phyloP scores from a whole-genome alignment of 2,329 filamentous ascomycete genomes.

The Hansfordia pulvinata region DNA sequence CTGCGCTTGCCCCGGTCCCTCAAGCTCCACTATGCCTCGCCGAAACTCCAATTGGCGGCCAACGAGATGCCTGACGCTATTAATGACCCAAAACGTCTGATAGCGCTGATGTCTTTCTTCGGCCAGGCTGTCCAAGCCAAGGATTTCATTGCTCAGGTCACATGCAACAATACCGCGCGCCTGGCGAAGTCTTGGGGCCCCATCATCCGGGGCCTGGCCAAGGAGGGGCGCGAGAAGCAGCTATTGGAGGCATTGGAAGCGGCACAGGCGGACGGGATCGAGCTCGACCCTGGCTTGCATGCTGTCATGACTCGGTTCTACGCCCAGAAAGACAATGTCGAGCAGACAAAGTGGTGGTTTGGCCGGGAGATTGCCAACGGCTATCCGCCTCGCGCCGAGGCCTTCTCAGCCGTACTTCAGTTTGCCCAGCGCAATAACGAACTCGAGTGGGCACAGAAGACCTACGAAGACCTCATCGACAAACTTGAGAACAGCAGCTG shows the following conservation, averaged over 20 bases:
- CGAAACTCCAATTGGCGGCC: conserved; percentile 2
- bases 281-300: conserved; percentile 31
- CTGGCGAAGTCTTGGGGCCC: conserved; percentile 29
- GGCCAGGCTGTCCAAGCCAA: not conserved
- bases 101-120: too few relatives aligned
- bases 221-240: conserved; percentile 42
- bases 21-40: too few relatives aligned
- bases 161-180: not conserved
- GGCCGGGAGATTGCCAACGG: conserved; percentile 31
- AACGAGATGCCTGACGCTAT: too few relatives aligned
- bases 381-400: conserved; percentile 24
- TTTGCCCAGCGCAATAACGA: conserved; percentile 48
- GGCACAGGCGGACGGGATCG: conserved; percentile 30
- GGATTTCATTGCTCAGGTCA: not conserved
- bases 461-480: conserved; percentile 41
- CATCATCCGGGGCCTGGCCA: conserved; percentile 47
- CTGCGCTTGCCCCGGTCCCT: conserved; percentile 3
- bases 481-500: conserved; percentile 13
- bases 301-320: conserved; percentile 48
- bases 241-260: conserved; percentile 41
- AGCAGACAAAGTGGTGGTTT: conserved; percentile 57
- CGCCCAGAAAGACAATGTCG: conserved; percentile 38
- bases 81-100: too few relatives aligned
- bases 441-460: conserved; percentile 44
- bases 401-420: conserved; percentile 41